Base-by-base conservation (phyloP, 1,284 basidiomycete species). In the Moniliella sp. region DNA sequence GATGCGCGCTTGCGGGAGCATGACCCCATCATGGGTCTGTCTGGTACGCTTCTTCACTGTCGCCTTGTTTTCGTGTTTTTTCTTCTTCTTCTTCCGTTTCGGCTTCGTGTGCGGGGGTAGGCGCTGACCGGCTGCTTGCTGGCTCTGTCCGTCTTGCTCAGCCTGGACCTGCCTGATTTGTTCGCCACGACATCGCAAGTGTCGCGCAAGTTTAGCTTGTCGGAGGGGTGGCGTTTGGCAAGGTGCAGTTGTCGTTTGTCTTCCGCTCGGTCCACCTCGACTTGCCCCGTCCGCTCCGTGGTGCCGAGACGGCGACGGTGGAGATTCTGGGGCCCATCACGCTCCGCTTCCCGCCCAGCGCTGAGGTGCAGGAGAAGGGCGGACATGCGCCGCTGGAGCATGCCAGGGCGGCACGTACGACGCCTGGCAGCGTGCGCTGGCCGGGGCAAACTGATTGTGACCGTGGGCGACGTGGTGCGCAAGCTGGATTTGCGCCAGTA, bases 291-390 rank as follows among this genome's bases (percentile, higher is more conserved):
- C n/a, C n/a, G n/a, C n/a, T n/a, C n/a, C n/a, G n/a, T n/a, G n/a
- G n/a, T 4, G 79, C 76, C 74, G 73, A 78, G 25, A 70, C 74
- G 4, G 75, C 73, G 12, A 78, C 75, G 0, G 66, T 78, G 30
- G 72, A 74, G 46, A 60, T 78, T 31, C 42, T 61, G 7, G 35
- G 45, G 19, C 51, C 62, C 32, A 45, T 54, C 21, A 42, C 48
- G 13, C 54, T 65, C 36, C 63, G 23, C 40, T 43, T 7, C 34
- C 50, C 11, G 39, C 35, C 39, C n/a, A n/a, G n/a, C n/a, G n/a
- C n/a, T n/a, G n/a, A n/a, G n/a, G n/a, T n/a, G n/a, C n/a, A n/a
- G n/a, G n/a, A n/a, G n/a, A n/a, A n/a, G n/a, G n/a, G n/a, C n/a
- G n/a, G n/a, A n/a, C n/a, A n/a, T n/a, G n/a, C n/a, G n/a, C n/a